Base-by-base conservation (phyloP, 176 grass and related monocot species). In the Paspalum notatum region DNA sequence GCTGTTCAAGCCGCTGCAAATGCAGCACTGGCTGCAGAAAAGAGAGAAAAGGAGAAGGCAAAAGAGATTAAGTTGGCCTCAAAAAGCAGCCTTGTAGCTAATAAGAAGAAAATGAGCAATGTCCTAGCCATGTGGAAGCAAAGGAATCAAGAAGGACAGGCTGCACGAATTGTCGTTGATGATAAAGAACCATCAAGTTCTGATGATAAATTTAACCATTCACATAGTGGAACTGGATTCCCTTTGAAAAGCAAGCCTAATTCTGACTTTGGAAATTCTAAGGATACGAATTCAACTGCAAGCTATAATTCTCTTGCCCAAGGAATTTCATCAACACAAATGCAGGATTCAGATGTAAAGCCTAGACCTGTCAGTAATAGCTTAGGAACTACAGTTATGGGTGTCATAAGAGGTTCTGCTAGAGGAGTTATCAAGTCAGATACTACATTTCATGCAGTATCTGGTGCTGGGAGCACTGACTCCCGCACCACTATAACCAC, bases 101-200 rank as follows among this genome's bases (percentile, higher is more conserved):
- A 95, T 84, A 99, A 99, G 89, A 99, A 99, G 81, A 99, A 99
- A 79, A 99, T 99, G 93, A 99, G 91, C 76, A 93, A 99, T 93
- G 97, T 99, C 49, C 84, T 99, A 82, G 89, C 92, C 10, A 90
- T 99, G 89, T 99, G 97, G 97, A 99, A 99, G 74, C 93, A 99
- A 89, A 95, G 93, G 72, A 99, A 90, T 87, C 88, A 99, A 80
- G 97, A 99, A 88, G 84, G 92, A 7, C 92, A 99, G 78, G 62
- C 76, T 77, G 60, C 80, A 55, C 80, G 66, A 76, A 43, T 77
- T 85, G 59, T 76, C 42, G n/a, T 83, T 82, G 86, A 95, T 79
- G 96, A 90, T 37, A 97, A 92, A 86, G 92, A 97, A 75, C 66
- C 58, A 14, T 74, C 83, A 32, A 85, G 42, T 59, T 68, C 79